Evolutionary conservation across 2,329 filamentous ascomycete genomes (phyloP).

Genomic region (Orbilia brochopaga): DNA sequence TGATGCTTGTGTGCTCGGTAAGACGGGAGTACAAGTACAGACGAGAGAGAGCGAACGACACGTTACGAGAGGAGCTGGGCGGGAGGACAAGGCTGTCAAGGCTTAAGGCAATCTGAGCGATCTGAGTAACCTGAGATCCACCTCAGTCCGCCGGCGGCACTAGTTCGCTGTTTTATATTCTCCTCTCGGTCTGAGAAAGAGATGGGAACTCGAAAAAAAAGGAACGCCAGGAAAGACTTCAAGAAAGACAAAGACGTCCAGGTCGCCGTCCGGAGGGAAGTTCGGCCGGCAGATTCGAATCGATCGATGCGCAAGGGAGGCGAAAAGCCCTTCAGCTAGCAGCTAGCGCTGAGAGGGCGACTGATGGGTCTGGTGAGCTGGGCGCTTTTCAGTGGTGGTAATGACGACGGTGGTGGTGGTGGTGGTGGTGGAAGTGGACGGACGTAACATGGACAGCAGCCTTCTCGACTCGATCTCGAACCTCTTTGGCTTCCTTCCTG

Average conservation of each 20-base stretch:
- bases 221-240: neutral
- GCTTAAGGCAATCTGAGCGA: neutral
- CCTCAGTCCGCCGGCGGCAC: neutral
- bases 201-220: too few species aligned
- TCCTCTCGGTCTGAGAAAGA: neutral
- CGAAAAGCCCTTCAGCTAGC: neutral
- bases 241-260: neutral
- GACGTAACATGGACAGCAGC: neutral
- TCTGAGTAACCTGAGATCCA: too few species aligned
- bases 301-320: neutral
- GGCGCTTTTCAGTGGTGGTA: neutral
- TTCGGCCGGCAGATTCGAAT: neutral
- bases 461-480: neutral
- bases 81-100: neutral
- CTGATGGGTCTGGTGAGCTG: neutral
- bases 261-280: neutral
- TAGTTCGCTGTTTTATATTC: neutral
- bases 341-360: neutral
- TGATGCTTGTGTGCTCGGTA: constrained; percentile 13
- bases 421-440: too few species aligned
- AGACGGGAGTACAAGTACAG: constrained; percentile 17
- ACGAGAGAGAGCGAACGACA: too few species aligned
- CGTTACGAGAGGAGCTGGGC: too few species aligned
- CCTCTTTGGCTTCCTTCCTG: neutral
- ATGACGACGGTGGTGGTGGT: neutral